These are phyloP conservation scores for Prunus mume DNA, from an alignment of 306 rosid species.

Conservation along the genomic window DNA sequence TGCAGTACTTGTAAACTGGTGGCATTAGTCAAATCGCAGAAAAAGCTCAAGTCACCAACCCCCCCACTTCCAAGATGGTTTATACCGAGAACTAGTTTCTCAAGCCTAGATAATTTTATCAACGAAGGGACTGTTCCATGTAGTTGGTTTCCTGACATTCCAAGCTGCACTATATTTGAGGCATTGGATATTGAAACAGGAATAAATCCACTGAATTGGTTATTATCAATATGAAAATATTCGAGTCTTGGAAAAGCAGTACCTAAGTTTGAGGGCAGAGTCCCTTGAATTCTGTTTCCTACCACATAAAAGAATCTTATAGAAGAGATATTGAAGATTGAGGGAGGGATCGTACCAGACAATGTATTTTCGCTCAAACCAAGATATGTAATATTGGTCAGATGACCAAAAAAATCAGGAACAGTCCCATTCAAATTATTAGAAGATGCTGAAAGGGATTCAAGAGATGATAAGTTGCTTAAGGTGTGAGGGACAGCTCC, in stretches of 20 bases:
- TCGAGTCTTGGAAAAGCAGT: background rate
- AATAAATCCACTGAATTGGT: background rate
- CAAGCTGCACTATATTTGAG: background rate
- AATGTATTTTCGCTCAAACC: background rate
- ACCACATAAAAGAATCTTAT: background rate
- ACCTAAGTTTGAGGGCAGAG: constrained; percentile 10
- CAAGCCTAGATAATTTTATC: background rate
- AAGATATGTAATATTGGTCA: background rate
- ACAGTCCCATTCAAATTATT: background rate
- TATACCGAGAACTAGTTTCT: background rate
- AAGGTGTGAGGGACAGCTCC: background rate
- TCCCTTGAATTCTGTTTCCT: background rate
- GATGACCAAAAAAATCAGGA: background rate
- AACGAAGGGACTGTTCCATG: background rate
- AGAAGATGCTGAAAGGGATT: background rate
- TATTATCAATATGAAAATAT: background rate
- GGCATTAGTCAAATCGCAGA: background rate
- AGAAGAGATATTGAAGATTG: constrained; percentile 3
- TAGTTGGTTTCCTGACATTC: background rate
- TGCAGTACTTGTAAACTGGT: background rate
- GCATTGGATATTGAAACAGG: background rate
- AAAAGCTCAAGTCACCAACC: background rate
- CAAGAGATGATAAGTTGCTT: background rate
- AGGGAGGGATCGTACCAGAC: background rate
- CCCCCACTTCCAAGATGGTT: background rate